phyloP scores from a whole-genome alignment of 257 asterid genomes.

The Cinchona pubescens region DNA sequence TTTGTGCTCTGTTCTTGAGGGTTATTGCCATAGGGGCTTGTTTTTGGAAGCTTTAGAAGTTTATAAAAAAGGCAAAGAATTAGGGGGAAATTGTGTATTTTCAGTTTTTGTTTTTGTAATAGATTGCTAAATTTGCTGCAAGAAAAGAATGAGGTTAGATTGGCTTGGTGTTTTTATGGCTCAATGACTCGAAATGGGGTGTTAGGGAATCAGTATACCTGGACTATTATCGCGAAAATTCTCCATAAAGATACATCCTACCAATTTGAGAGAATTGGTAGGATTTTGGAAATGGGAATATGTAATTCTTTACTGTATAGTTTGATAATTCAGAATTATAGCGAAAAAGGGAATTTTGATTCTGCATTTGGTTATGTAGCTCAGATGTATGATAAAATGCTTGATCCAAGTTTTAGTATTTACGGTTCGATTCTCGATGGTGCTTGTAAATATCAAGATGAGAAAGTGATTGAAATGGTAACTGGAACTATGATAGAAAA shows the following conservation, averaged over 20 bases:
- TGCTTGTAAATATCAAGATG: conserved; percentile 51
- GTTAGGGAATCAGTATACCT: conserved; percentile 44
- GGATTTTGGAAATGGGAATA: conserved; percentile 49
- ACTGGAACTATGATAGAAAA: conserved; percentile 41
- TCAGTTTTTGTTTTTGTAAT: conserved; percentile 39
- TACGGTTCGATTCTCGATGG: conserved; percentile 69
- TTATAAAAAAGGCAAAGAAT: conserved; percentile 37
- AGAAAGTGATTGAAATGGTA: conserved; percentile 40
- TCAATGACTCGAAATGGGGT: conserved; percentile 39
- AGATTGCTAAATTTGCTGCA: conserved; percentile 45
- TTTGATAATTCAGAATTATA: conserved; percentile 51
- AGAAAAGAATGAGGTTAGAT: conserved; percentile 32
- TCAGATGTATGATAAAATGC: conserved; percentile 32
- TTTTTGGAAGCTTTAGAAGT: conserved; percentile 43
- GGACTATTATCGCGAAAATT: conserved; percentile 49
- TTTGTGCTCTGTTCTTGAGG: conserved; percentile 43
- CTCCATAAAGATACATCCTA: conserved; percentile 51
- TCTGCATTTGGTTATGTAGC: conserved; percentile 49
- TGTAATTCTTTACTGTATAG: conserved; percentile 37
- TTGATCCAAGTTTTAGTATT: conserved; percentile 47
- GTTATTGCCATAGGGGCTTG: conserved; percentile 50
- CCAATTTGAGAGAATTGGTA: conserved; percentile 46
- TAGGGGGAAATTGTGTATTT: conserved; percentile 36
- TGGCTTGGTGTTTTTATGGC: too few species aligned
- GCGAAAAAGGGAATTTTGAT: conserved; percentile 60